Evolutionary conservation across 495 filamentous ascomycete genomes (phyloP).

Genomic region (Copromyces sp.): DNA sequence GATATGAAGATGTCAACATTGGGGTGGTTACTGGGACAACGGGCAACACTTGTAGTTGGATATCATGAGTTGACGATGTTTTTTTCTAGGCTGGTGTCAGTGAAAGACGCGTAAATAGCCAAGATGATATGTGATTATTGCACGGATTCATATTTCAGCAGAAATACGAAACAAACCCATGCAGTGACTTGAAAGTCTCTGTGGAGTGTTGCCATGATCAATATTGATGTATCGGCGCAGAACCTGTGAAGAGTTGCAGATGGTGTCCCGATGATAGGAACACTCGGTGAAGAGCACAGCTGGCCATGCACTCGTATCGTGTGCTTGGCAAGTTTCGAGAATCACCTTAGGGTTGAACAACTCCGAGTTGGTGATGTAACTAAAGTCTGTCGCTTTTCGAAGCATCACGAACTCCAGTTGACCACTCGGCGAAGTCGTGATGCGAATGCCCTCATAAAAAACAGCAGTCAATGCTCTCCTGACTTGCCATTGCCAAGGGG

Average conservation of each 20-base stretch:
- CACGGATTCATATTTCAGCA: no score
- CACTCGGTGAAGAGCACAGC: not conserved
- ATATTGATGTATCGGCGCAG: not conserved
- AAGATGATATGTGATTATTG: no score
- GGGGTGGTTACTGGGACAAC: not conserved
- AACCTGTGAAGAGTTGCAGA: no score
- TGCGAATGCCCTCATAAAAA: not conserved
- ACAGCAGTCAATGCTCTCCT: not conserved
- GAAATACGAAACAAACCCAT: no score
- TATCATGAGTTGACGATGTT: not conserved
- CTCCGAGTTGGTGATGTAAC: not conserved
- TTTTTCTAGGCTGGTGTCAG: not conserved
- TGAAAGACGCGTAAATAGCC: no score
- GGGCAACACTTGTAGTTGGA: not conserved
- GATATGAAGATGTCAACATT: not conserved
- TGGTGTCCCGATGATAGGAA: no score
- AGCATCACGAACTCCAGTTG: not conserved
- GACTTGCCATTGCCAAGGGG: not conserved
- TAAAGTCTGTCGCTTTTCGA: not conserved
- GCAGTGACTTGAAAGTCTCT: no score
- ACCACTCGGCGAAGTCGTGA: not conserved
- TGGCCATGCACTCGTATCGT: not conserved
- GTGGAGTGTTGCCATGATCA: no score
- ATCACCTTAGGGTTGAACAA: not conserved
- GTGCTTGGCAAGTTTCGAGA: not conserved